phyloP scores from a whole-genome alignment of 2,329 filamentous ascomycete genomes.

The Ilyonectria sp. region DNA sequence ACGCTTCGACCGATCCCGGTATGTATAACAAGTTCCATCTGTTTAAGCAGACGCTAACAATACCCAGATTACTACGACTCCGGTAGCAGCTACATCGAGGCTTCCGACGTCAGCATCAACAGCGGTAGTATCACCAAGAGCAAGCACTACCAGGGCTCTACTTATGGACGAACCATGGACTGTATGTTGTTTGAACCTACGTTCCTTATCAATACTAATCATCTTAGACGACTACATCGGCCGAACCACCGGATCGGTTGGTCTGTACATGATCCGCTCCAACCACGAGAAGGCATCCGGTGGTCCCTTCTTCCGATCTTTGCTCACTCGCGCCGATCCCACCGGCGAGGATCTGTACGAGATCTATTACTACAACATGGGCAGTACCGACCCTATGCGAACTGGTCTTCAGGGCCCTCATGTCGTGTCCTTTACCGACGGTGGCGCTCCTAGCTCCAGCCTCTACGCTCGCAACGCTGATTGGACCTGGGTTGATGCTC shows the following conservation, averaged over 20 bases:
- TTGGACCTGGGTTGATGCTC: conserved; percentile 53
- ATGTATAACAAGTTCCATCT: background rate
- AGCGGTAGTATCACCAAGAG: conserved; percentile 53
- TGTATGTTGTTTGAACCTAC: conserved; percentile 27
- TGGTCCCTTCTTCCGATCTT: conserved; percentile 57
- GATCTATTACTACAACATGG: conserved; percentile 61
- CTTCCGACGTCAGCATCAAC: conserved; percentile 48
- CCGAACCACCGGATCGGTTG: conserved; percentile 53
- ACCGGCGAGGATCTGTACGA: conserved; percentile 59
- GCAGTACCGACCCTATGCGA: conserved; percentile 58
- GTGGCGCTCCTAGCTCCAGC: conserved; percentile 53
- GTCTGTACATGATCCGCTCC: conserved; percentile 56
- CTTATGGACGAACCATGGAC: conserved; percentile 56
- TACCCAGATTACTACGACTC: conserved; percentile 51
- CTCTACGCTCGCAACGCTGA: conserved; percentile 55
- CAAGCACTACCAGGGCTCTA: conserved; percentile 58
- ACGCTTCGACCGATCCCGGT: conserved; percentile 44
- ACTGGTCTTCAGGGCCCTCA: conserved; percentile 59
- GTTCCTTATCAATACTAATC: background rate
- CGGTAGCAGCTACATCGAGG: conserved; percentile 53
- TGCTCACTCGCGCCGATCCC: conserved; percentile 54
- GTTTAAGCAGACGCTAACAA: background rate
- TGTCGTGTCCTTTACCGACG: conserved; percentile 57
- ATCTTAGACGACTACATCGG: conserved; percentile 56
- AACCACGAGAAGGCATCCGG: conserved; percentile 60